These are phyloP conservation scores for Stygiomarasmius scandens DNA, from an alignment of 1,284 basidiomycete species.

Conservation along the genomic window DNA sequence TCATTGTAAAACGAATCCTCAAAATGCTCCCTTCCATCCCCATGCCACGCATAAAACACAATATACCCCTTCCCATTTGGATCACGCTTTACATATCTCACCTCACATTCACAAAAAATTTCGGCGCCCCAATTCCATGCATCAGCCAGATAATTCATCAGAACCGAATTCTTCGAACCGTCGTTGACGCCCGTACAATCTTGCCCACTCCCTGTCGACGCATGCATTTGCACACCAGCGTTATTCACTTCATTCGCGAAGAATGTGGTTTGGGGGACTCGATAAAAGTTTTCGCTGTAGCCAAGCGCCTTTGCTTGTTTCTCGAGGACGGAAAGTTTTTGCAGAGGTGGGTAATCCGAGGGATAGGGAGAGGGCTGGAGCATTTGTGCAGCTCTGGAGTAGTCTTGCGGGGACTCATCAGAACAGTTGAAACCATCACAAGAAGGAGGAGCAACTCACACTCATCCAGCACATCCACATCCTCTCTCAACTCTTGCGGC, in stretches of 20 bases:
- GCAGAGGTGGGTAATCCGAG: constrained; percentile 16
- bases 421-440: not conserved
- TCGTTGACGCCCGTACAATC: constrained; percentile 22
- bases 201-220: constrained; percentile 19
- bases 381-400: constrained; percentile 17
- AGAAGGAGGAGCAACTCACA: constrained; percentile 8
- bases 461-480: constrained; percentile 14
- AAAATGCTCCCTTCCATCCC: constrained; percentile 15
- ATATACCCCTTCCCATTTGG: constrained; percentile 14
- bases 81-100: constrained; percentile 17
- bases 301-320: constrained; percentile 18
- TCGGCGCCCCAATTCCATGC: constrained; percentile 24
- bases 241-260: constrained; percentile 20
- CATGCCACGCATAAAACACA: constrained; percentile 22
- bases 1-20: constrained; percentile 17
- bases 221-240: constrained; percentile 21
- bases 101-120: constrained; percentile 24
- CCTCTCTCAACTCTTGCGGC: constrained; percentile 17
- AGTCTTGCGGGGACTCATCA: constrained; percentile 9
- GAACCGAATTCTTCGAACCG: constrained; percentile 19
- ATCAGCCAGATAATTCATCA: constrained; percentile 22
- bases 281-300: constrained; percentile 16
- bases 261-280: constrained; percentile 20
- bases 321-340: constrained; percentile 16
- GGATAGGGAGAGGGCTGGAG: constrained; percentile 19